phyloP scores from a whole-genome alignment of 345 rosid species.

The Salix brachista region DNA sequence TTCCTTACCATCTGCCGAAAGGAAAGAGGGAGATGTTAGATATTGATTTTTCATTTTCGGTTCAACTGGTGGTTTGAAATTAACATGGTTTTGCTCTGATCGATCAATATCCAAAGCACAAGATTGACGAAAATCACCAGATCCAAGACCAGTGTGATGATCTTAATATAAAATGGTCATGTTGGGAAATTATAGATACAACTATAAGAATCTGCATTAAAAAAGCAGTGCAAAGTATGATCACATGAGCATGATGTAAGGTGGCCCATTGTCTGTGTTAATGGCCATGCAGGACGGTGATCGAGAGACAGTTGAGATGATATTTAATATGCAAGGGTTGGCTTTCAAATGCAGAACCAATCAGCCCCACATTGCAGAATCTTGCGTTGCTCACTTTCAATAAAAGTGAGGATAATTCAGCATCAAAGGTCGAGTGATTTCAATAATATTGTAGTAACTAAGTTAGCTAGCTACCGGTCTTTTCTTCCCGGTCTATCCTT shows the following conservation, averaged over 20 bases:
- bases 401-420: background rate
- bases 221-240: background rate
- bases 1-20: conserved; percentile 1
- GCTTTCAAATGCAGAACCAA: background rate
- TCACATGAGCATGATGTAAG: background rate
- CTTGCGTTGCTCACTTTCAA: background rate
- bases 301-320: background rate
- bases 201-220: background rate
- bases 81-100: background rate
- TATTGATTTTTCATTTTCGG: background rate
- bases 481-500: no score
- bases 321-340: background rate
- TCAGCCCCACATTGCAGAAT: background rate
- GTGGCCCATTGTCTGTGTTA: background rate
- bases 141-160: conserved; percentile 1
- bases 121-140: background rate
- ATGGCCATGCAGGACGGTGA: background rate
- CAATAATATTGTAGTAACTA: background rate
- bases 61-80: background rate
- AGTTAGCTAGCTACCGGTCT: background rate
- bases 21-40: background rate
- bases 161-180: background rate
- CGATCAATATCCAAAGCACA: no score
- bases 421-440: background rate
- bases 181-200: background rate